Base-by-base conservation (phyloP, 2,329 filamentous ascomycete species). In the Gaeumannomyces tritici region DNA sequence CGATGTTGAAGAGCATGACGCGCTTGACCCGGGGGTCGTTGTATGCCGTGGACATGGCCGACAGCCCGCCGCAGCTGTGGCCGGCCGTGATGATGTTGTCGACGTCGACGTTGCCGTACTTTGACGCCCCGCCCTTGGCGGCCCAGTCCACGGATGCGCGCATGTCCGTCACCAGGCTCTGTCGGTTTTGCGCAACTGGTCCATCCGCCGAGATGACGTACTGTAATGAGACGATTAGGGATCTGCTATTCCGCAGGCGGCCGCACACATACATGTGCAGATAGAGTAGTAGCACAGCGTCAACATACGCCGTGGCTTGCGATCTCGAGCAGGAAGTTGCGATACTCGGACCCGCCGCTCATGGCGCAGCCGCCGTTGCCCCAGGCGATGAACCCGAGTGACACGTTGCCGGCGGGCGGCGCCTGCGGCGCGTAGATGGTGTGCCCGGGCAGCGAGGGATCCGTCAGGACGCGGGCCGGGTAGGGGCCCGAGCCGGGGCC, bases 31-130 rank as follows among this genome's bases (percentile, higher is more conserved):
- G 55, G 12, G 62, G 59, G 47, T 68, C 66, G n/a, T 64, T 65
- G 59, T 67, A 67, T 13, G 66, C 64, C 1, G 61, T 63, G 13
- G 64, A 67, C 64, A 66, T 67, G 62, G 63, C 60, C 62, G 64
- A 65, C 12, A 68, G 60, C 11, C 67, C 67, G 15, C 67, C 67
- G 62, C 67, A 68, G 60, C 65, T 67, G 29, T 68, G 67, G 4
- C 67, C 67, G 13, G 63, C 64, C 42, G 68, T 68, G 3, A 68
- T 68, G 47, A 71, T 65, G 51, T 69, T 69, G 57, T 66, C 65
- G 54, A 68, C 31, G 29, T 67, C 63, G 59, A 68, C 62, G 26
- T 56, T 63, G n/a, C 66, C 67, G 57, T 67, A 67, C 64, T 66
- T 68, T 33, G 55, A 51, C 28, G 67, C 67, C 9, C 63, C 64